These are phyloP conservation scores for Mycosphaerella arachidis DNA, from an alignment of 2,329 filamentous ascomycete species.

Conservation along the genomic window DNA sequence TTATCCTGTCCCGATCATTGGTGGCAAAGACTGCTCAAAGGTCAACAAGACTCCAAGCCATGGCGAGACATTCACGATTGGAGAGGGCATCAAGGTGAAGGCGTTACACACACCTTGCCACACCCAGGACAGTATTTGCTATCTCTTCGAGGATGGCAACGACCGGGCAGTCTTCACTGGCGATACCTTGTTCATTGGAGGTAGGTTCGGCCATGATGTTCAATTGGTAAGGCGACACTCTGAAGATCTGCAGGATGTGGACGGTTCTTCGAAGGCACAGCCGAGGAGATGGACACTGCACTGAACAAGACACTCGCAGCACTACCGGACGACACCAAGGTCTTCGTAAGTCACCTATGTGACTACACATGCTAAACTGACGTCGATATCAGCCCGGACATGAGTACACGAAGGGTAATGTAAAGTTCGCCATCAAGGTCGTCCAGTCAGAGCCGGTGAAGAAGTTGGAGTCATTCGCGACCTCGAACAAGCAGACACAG, in stretches of 20 bases:
- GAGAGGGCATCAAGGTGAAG: conserved; percentile 71
- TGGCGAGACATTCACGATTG: conserved; percentile 74
- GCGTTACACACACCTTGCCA: conserved; percentile 96
- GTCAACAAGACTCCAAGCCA: conserved; percentile 75
- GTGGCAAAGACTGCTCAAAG: conserved; percentile 77
- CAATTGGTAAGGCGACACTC: background rate
- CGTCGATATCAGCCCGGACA: conserved; percentile 70
- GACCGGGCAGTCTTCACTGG: conserved; percentile 86
- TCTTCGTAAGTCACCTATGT: conserved; percentile 63
- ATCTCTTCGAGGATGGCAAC: conserved; percentile 75
- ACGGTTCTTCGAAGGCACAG: conserved; percentile 88
- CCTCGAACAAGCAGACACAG: conserved; percentile 79
- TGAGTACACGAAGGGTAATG: conserved; percentile 97
- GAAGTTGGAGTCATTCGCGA: conserved; percentile 71
- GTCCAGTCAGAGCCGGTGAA: conserved; percentile 69
- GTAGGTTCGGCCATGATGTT: conserved; percentile 41
- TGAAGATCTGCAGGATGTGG: conserved; percentile 64
- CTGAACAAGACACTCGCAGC: conserved; percentile 78
- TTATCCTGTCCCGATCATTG: conserved; percentile 71
- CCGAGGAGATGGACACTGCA: conserved; percentile 87
- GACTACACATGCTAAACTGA: background rate
- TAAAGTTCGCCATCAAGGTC: conserved; percentile 78
- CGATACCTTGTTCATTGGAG: conserved; percentile 92
- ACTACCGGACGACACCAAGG: conserved; percentile 83
- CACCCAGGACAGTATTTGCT: conserved; percentile 98